phyloP scores from a whole-genome alignment of 768 basidiomycete species.

The Auricularia sp. region DNA sequence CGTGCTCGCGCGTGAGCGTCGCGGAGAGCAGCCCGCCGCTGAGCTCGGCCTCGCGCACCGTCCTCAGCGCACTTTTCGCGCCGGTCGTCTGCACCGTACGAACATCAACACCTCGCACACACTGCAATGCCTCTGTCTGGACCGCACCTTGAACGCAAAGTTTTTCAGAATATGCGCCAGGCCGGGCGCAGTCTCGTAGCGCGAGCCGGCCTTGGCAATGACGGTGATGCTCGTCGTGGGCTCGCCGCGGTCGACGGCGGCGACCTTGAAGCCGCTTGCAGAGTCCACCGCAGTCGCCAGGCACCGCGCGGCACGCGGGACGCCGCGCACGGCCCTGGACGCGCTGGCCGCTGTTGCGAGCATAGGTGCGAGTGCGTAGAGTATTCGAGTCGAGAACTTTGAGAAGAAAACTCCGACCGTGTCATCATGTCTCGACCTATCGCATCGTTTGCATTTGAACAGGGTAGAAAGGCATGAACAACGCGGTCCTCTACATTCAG shows the following conservation, averaged over 20 bases:
- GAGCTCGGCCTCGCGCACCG: constrained; percentile 85
- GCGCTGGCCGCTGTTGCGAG: neutral
- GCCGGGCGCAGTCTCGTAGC: constrained; percentile 82
- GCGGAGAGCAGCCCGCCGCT: constrained; percentile 87
- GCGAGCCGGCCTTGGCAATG: constrained; percentile 84
- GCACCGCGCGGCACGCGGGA: neutral
- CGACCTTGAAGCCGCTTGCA: constrained; percentile 73
- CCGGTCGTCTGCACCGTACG: constrained; percentile 60
- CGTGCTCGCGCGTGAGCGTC: constrained; percentile 76
- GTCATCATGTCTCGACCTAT: too few species aligned
- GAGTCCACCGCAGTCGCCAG: constrained; percentile 75
- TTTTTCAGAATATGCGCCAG: constrained; percentile 92
- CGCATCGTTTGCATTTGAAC: too few species aligned
- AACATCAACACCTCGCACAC: neutral
- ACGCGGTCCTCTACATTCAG: too few species aligned
- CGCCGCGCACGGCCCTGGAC: neutral
- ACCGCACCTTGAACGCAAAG: constrained; percentile 93
- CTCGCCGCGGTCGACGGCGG: constrained; percentile 71
- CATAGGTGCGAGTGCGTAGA: neutral
- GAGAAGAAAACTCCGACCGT: too few species aligned
- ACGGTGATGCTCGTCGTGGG: constrained; percentile 81
- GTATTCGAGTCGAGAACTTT: too few species aligned
- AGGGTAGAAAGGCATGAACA: too few species aligned
- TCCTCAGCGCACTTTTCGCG: constrained; percentile 79
- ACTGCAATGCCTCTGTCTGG: neutral